Conservation (phyloP, 345 rosid species). For the Citrus mangshanensis region DNA sequence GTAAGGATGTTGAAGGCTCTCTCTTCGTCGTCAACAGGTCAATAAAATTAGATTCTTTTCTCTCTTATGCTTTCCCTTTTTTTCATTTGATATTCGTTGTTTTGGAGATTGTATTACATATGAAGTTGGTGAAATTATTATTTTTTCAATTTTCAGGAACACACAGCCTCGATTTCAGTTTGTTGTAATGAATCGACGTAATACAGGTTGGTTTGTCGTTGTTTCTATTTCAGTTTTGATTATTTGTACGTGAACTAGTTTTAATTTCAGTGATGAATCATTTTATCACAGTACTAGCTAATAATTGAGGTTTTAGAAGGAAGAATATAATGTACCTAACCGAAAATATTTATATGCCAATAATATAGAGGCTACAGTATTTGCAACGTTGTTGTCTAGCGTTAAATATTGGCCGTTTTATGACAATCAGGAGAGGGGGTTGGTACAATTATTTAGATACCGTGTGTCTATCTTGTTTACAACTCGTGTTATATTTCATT, state of each 20-base stretch:
- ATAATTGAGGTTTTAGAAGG: neutral
- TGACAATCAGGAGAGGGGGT: neutral
- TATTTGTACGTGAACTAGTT: too few relatives aligned
- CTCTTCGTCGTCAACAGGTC: slow-evolving; percentile 94
- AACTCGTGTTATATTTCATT: neutral
- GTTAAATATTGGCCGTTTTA: neutral
- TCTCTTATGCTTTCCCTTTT: neutral
- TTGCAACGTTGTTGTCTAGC: neutral
- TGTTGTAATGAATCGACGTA: too few relatives aligned
- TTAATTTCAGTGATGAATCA: too few relatives aligned
- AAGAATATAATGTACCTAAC: neutral
- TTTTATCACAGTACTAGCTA: too few relatives aligned
- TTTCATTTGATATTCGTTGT: neutral
- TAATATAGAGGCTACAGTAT: neutral
- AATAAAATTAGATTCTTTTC: neutral
- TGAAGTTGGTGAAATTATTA: neutral
- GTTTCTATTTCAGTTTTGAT: too few relatives aligned
- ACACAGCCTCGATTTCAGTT: slow-evolving; percentile 29
- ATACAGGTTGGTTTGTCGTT: too few relatives aligned
- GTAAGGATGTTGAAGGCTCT: slow-evolving; percentile 97
- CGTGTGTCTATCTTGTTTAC: neutral
- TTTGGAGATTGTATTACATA: neutral
- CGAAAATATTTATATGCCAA: neutral
- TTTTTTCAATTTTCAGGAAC: neutral
- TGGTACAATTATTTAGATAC: neutral